A percentile compares a stretch with the other conserved stretches of the same genome.
These are phyloP conservation scores for Lagerstroemia speciosa DNA, from an alignment of 345 rosid species.

Conservation along the genomic window DNA sequence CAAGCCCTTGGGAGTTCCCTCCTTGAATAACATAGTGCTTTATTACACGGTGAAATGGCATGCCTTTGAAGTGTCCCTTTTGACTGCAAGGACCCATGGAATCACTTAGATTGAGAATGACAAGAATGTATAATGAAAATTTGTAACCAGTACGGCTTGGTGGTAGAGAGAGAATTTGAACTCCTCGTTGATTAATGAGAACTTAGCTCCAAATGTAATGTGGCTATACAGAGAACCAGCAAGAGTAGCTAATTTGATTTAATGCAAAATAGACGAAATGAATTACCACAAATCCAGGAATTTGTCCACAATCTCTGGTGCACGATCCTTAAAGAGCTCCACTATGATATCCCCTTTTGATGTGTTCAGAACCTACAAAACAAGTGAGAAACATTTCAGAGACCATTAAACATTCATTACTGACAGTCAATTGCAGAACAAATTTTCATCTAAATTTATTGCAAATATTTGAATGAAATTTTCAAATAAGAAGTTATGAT, in stretches of 20 bases:
- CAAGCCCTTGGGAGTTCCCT: slow-evolving; percentile 47
- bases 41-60: slow-evolving; percentile 72
- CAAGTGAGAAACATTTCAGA: slow-evolving; percentile 1
- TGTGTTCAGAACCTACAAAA: slow-evolving; percentile 60
- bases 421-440: background rate
- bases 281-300: slow-evolving; percentile 68
- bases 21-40: slow-evolving; percentile 87
- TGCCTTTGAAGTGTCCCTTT: slow-evolving; percentile 69
- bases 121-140: background rate
- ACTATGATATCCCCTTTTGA: slow-evolving; percentile 61
- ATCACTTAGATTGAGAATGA: slow-evolving; percentile 2
- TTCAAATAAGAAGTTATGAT: background rate
- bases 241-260: background rate
- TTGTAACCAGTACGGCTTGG: background rate
- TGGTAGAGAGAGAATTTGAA: background rate
- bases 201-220: background rate
- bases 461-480: background rate
- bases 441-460: background rate
- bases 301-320: slow-evolving; percentile 71
- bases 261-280: background rate
- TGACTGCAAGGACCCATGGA: slow-evolving; percentile 41
- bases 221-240: background rate
- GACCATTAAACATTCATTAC: background rate
- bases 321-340: slow-evolving; percentile 61
- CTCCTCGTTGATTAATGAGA: background rate